Percentiles rank a stretch among this genome's conserved stretches.
Conservation (phyloP, 495 filamentous ascomycete species). For the Neurospora terricola region DNA sequence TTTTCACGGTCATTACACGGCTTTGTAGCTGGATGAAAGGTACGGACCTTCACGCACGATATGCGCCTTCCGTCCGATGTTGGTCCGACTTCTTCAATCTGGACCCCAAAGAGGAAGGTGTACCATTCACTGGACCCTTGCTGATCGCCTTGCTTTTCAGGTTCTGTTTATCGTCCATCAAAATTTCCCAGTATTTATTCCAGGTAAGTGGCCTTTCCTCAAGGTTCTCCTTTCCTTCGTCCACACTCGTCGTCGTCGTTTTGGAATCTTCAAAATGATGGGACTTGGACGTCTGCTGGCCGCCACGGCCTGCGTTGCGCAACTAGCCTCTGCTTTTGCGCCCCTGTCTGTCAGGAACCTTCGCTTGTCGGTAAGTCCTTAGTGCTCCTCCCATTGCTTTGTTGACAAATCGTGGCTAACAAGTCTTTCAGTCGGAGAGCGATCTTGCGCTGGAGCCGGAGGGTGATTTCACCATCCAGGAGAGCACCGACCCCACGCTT, state of each 20-base stretch:
- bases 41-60: background rate
- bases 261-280: background rate
- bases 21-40: background rate
- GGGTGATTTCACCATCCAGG: background rate
- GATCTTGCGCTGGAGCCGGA: background rate
- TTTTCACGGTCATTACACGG: background rate
- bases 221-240: background rate
- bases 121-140: background rate
- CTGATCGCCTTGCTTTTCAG: background rate
- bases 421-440: background rate
- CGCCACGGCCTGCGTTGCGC: conserved; percentile 2
- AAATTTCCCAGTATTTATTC: background rate
- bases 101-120: background rate
- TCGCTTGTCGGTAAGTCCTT: conserved; percentile 7
- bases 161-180: background rate
- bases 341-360: conserved; percentile 9
- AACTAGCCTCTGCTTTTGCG: conserved; percentile 5
- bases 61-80: background rate
- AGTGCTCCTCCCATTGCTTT: no score
- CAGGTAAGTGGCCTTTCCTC: background rate
- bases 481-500: conserved; percentile 3
- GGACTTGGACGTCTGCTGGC: conserved; percentile 6
- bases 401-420: no score
- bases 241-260: background rate
- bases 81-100: background rate